Conservation (phyloP, 441 rosid species). For the Jatropha podagrica region DNA sequence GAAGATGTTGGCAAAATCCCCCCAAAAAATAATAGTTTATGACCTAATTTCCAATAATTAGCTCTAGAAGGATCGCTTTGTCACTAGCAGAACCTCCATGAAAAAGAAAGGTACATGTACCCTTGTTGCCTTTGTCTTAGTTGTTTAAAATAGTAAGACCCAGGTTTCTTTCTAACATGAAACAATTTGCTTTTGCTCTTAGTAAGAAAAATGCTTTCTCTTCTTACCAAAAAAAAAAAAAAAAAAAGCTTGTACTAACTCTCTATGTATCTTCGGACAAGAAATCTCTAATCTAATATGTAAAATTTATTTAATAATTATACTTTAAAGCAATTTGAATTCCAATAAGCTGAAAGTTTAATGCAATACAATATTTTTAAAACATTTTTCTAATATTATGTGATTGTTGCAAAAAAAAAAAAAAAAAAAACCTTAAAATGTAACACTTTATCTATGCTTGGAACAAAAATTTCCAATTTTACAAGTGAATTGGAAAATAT, state of each 20-base stretch:
- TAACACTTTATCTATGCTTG: no score
- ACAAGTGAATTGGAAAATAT: no score
- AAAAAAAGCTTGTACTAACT: no score
- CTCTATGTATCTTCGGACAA: no score
- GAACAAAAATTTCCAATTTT: no score
- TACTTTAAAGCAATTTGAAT: not conserved
- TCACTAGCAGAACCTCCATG: not conserved
- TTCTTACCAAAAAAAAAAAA: no score
- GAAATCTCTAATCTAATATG: no score
- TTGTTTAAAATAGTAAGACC: no score
- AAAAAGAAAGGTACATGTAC: not conserved
- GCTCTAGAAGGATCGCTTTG: not conserved
- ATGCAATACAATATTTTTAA: not conserved
- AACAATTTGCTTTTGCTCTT: not conserved
- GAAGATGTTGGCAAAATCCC: not conserved
- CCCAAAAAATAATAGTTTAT: not conserved
- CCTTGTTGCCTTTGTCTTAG: not conserved
- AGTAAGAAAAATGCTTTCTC: not conserved
- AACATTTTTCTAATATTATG: no score
- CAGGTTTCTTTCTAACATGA: not conserved
- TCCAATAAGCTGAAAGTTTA: not conserved
- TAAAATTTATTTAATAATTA: no score
- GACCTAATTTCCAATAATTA: not conserved
- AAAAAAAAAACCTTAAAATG: no score
- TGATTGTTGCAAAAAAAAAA: no score